Evolutionary conservation across 768 basidiomycete genomes (phyloP).

Genomic region (Suillus bovinus): DNA sequence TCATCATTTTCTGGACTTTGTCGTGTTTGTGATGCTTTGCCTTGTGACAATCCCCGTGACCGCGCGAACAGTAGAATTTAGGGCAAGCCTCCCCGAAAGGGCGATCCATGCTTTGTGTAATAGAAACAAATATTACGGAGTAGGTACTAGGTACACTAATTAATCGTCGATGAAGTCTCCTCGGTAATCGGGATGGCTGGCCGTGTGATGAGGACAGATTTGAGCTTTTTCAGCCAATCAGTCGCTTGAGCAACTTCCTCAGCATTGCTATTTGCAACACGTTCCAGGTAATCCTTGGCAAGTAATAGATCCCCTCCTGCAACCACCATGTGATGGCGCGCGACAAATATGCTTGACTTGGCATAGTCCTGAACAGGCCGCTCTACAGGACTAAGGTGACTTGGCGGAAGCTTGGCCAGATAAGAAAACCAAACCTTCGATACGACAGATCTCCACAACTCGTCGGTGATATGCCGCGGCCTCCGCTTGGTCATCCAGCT

Average conservation of each 20-base stretch:
- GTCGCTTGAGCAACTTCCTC: conserved; percentile 78
- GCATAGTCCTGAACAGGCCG: conserved; percentile 78
- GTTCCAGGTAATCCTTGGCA: conserved; percentile 72
- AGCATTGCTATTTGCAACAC: conserved; percentile 74
- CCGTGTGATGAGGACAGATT: conserved; percentile 32
- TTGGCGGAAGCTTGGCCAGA: not conserved
- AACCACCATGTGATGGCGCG: conserved; percentile 69
- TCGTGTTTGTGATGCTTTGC: conserved; percentile 42
- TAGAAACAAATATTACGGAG: not conserved
- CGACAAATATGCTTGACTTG: conserved; percentile 82
- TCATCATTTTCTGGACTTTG: conserved; percentile 35
- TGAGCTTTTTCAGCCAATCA: conserved; percentile 66
- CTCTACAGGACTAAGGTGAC: conserved; percentile 40
- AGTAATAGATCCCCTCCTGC: conserved; percentile 65
- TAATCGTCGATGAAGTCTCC: not conserved
- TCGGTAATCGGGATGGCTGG: conserved; percentile 6
- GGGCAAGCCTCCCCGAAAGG: conserved; percentile 26
- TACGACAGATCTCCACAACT: conserved; percentile 64
- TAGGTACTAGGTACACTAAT: conserved; percentile 9
- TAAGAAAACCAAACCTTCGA: conserved; percentile 43
- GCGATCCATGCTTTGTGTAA: not conserved
- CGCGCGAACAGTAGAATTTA: conserved; percentile 36
- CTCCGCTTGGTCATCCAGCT: conserved; percentile 63
- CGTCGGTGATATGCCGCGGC: conserved; percentile 81
- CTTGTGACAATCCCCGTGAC: conserved; percentile 37